Evolutionary conservation across 139 green algal species (phyloP).

Genomic region (Volvox reticuliferus): DNA sequence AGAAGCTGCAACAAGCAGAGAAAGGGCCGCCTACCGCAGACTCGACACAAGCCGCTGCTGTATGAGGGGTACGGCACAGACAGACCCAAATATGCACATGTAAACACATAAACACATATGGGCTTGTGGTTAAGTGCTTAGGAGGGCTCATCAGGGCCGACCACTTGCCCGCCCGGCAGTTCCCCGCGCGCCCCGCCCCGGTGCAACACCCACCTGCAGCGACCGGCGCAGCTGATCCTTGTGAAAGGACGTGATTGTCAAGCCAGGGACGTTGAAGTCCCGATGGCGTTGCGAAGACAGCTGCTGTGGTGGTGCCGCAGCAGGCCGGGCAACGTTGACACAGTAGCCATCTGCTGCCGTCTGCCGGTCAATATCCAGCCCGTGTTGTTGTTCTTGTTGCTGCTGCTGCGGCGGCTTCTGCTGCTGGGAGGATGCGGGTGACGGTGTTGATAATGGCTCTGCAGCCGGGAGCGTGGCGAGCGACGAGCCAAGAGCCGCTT

Average conservation of each 20-base stretch:
- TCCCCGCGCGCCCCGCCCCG: too few species aligned
- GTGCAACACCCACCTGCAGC: constrained; percentile 46
- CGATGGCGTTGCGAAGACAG: neutral
- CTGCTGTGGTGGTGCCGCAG: too few species aligned
- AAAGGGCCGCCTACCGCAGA: too few species aligned
- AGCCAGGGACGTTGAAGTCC: constrained; percentile 39
- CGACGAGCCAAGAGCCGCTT: too few species aligned
- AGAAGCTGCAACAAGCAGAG: constrained; percentile 46
- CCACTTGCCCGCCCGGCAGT: too few species aligned
- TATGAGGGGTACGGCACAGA: neutral
- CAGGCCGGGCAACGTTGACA: neutral
- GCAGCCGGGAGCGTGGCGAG: too few species aligned
- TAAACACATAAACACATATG: neutral
- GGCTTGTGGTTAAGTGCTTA: too few species aligned
- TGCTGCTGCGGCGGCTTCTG: neutral
- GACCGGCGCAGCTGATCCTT: constrained; percentile 49
- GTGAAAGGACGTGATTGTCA: constrained; percentile 73
- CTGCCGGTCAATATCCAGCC: neutral
- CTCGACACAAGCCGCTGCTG: too few species aligned
- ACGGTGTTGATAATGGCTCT: too few species aligned
- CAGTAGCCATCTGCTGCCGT: neutral
- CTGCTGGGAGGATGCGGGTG: too few species aligned
- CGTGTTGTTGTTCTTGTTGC: neutral
- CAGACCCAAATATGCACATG: neutral
- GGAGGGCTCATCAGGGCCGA: neutral